phyloP scores from a whole-genome alignment of 768 basidiomycete genomes.

The Fistulinella prunicolor region DNA sequence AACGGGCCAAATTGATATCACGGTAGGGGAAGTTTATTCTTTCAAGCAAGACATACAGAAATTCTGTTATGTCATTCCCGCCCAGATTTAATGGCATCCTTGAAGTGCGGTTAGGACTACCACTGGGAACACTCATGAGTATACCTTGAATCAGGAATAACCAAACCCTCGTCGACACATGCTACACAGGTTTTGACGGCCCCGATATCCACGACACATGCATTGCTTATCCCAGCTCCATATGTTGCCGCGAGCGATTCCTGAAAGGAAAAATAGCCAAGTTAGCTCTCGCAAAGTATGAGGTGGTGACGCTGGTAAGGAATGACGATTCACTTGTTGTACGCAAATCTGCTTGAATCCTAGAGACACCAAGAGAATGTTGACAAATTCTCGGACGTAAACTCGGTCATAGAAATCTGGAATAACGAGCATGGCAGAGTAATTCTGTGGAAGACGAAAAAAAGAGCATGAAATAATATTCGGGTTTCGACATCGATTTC shows the following conservation, averaged over 20 bases:
- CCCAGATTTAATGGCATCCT: slow-evolving; percentile 85
- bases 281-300: neutral
- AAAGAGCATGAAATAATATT: neutral
- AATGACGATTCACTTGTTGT: slow-evolving; percentile 62
- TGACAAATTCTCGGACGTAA: slow-evolving; percentile 77
- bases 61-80: slow-evolving; percentile 93
- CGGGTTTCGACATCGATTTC: neutral
- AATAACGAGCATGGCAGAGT: slow-evolving; percentile 83
- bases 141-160: slow-evolving; percentile 85
- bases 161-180: slow-evolving; percentile 92
- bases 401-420: slow-evolving; percentile 88
- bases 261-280: slow-evolving; percentile 36
- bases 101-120: slow-evolving; percentile 6
- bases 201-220: slow-evolving; percentile 95
- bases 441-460: slow-evolving; percentile 50
- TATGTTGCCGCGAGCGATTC: slow-evolving; percentile 93
- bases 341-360: slow-evolving; percentile 92
- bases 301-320: neutral
- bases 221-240: slow-evolving; percentile 91
- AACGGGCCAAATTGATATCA: slow-evolving; percentile 69
- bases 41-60: slow-evolving; percentile 74
- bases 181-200: slow-evolving; percentile 80
- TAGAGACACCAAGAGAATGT: slow-evolving; percentile 71
- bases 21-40: slow-evolving; percentile 87
- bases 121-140: slow-evolving; percentile 8